Evolutionary conservation across 768 basidiomycete species (phyloP).

Genomic region (Lactarius trivialis): DNA sequence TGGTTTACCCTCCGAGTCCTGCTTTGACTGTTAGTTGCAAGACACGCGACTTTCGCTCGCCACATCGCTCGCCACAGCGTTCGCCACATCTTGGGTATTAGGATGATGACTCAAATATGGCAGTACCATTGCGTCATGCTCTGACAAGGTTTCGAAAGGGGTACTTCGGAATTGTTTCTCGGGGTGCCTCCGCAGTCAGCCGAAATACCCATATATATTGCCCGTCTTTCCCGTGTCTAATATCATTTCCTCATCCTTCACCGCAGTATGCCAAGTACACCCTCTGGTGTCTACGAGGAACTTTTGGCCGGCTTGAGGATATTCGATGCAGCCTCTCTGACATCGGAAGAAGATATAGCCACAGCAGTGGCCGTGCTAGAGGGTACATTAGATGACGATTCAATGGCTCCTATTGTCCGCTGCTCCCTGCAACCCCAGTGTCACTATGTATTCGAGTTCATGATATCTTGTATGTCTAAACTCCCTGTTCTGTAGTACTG

Average conservation of each 20-base stretch:
- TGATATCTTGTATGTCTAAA: background rate
- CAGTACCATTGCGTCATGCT: background rate
- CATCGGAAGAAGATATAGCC: background rate
- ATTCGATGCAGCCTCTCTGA: conserved; percentile 4
- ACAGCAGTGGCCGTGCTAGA: conserved; percentile 6
- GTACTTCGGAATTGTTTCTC: background rate
- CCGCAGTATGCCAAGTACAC: background rate
- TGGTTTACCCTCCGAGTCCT: no score
- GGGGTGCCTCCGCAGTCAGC: conserved; percentile 10
- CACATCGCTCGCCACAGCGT: background rate
- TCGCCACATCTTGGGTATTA: no score
- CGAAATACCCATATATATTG: background rate
- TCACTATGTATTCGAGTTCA: conserved; percentile 14
- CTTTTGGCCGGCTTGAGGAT: conserved; percentile 3
- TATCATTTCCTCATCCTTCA: background rate
- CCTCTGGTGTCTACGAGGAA: background rate
- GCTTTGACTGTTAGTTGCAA: background rate
- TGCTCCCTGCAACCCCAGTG: background rate
- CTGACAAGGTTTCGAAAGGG: background rate
- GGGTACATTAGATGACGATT: conserved; percentile 3
- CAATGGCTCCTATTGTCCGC: conserved; percentile 7
- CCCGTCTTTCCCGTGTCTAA: no score
- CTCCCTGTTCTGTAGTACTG: background rate
- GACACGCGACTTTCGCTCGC: background rate
- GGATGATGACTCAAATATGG: conserved; percentile 1